Evolutionary conservation across 164 flowering plant species (phyloP).

Genomic region (Sextonia rubra): DNA sequence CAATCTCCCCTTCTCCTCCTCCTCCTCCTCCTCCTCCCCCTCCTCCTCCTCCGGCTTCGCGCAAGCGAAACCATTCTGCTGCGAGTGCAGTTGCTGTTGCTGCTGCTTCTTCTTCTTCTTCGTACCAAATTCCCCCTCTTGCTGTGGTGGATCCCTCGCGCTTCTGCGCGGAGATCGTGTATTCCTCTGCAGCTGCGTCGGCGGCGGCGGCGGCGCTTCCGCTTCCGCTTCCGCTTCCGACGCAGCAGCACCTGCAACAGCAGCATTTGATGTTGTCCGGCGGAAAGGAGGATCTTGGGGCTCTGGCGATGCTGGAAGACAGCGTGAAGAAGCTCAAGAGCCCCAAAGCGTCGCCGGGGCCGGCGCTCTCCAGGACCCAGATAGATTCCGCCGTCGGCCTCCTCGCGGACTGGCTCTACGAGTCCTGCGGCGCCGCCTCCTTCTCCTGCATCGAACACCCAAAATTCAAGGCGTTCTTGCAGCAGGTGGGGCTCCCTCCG

Average conservation of each 20-base stretch:
- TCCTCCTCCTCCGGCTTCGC: slow-evolving; percentile 10
- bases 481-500: slow-evolving; percentile 77
- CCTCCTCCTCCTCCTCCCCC: not conserved
- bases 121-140: slow-evolving; percentile 41
- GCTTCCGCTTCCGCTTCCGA: slow-evolving; percentile 39
- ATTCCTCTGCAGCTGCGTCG: slow-evolving; percentile 13
- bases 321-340: slow-evolving; percentile 92
- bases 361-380: slow-evolving; percentile 62
- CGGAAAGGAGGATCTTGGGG: slow-evolving; percentile 91
- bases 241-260: slow-evolving; percentile 17
- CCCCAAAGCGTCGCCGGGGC: slow-evolving; percentile 76
- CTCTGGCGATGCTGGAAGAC: slow-evolving; percentile 89
- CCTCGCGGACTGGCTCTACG: slow-evolving; percentile 91
- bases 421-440: slow-evolving; percentile 83
- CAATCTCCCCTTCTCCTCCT: no score
- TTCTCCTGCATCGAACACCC: slow-evolving; percentile 86
- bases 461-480: slow-evolving; percentile 73
- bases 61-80: slow-evolving; percentile 35
- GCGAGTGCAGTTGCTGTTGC: slow-evolving; percentile 16
- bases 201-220: slow-evolving; percentile 12
- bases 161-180: slow-evolving; percentile 28
- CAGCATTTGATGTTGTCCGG: slow-evolving; percentile 83
- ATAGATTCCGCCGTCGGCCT: slow-evolving; percentile 58
- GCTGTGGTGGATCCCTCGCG: slow-evolving; percentile 56
- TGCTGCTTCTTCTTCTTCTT: slow-evolving; percentile 10